Evolutionary conservation across 2,329 filamentous ascomycete genomes (phyloP), one percentile per base, ranked within the genome.

Genomic region (Epichloe gansuensis): DNA sequence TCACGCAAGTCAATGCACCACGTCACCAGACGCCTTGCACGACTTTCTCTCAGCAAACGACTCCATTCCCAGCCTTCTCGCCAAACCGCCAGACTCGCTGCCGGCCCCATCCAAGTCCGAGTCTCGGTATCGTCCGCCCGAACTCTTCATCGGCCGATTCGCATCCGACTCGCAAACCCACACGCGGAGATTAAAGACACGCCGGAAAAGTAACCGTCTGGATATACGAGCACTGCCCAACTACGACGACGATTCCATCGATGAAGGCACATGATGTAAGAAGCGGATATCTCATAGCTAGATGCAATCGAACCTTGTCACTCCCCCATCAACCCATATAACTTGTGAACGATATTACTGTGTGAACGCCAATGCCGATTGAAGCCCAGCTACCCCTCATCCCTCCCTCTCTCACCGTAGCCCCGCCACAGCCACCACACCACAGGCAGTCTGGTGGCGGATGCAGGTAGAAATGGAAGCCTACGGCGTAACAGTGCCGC

Each of bases 201-300:
- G 48, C 39, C 58, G 60, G 53, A 56, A 58, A n/a, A 52, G 53
- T n/a, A 56, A 55, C 34, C 59, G 66, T 47, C 65, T 64, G 17
- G 61, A 67, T 50, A 64, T 68, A 51, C 60, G 66, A 49, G 51
- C 61, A 17, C 57, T 68, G 56, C 65, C 66, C 13, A 56, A 64
- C 52, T 60, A 64, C 49, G 55, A 64, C 13, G 62, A 56, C 17
- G 66, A 68, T 52, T 64, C 65, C 44, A 67, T 68, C 49, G 66
- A 68, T 15, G 46, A 54, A 13, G 50, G 8, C 4, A 23, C 17
- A 23, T 42, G 17, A 43, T 36, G n/a, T 34, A 23, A 27, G 13
- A 13, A 17, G 4, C 9, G 15, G n/a, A 9, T 5, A 8, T 8
- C 43, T 21, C 4, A 21, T 38, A 38, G 40, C n/a, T 31, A 23